phyloP scores from a whole-genome alignment of 208 protist species.

The Trypanosoma melophagium region DNA sequence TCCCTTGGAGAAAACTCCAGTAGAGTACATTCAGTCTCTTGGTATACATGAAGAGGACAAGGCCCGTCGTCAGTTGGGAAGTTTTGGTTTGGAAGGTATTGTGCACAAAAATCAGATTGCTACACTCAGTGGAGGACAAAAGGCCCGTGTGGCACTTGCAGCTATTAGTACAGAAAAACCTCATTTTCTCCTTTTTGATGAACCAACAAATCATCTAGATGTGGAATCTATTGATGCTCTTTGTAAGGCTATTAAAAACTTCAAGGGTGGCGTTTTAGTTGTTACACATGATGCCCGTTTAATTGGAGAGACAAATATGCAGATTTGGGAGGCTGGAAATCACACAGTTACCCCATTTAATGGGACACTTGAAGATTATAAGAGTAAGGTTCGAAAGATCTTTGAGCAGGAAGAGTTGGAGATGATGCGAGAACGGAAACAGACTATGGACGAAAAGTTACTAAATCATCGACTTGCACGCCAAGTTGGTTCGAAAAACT shows the following conservation, averaged over 20 bases:
- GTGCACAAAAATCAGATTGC: conserved; percentile 89
- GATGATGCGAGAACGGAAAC: conserved; percentile 45
- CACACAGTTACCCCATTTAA: conserved; percentile 80
- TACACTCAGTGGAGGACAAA: conserved; percentile 94
- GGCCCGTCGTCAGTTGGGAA: conserved; percentile 79
- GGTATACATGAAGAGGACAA: conserved; percentile 77
- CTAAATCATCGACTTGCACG: conserved; percentile 53
- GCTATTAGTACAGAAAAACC: conserved; percentile 88
- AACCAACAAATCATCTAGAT: conserved; percentile 95
- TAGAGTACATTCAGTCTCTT: conserved; percentile 83
- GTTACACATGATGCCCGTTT: conserved; percentile 90
- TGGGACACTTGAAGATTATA: conserved; percentile 84
- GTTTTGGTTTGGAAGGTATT: conserved; percentile 86
- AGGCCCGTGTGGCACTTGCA: conserved; percentile 92
- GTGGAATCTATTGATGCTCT: conserved; percentile 91
- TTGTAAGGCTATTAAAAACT: conserved; percentile 74
- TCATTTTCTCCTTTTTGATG: conserved; percentile 95
- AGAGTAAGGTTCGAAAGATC: conserved; percentile 62
- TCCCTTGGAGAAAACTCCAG: conserved; percentile 84
- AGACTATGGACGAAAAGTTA: conserved; percentile 47
- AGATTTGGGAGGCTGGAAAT: conserved; percentile 87
- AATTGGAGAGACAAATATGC: conserved; percentile 87
- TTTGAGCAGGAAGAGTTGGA: conserved; percentile 72
- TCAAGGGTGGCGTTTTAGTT: conserved; percentile 89
- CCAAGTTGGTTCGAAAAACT: conserved; percentile 27